Percentiles rank a stretch among this genome's conserved stretches.
These are phyloP conservation scores for Colletotrichum endophyticum DNA, from an alignment of 2,329 filamentous ascomycete genomes.

Conservation along the genomic window DNA sequence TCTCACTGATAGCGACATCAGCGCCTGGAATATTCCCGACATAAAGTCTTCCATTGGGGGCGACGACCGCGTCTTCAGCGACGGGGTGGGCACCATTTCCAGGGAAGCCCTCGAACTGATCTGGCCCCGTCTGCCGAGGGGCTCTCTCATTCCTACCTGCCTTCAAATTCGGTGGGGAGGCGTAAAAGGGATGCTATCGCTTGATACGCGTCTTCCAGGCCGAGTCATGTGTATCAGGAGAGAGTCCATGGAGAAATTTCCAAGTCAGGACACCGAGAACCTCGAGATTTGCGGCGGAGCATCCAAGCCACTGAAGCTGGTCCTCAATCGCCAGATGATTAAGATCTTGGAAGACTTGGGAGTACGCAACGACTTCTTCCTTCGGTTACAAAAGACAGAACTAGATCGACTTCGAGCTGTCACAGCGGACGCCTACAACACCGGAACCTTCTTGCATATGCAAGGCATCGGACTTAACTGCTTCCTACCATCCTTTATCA, in stretches of 20 bases:
- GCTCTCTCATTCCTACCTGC: conserved; percentile 60
- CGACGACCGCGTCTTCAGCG: conserved; percentile 69
- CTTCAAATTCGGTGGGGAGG: conserved; percentile 79
- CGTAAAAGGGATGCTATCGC: conserved; percentile 78
- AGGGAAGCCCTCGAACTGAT: conserved; percentile 61
- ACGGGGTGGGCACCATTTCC: conserved; percentile 81
- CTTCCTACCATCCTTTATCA: conserved; percentile 66
- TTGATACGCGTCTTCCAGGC: conserved; percentile 67
- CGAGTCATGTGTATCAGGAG: conserved; percentile 65
- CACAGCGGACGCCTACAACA: conserved; percentile 63
- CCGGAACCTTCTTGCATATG: conserved; percentile 67
- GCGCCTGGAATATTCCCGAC: conserved; percentile 46
- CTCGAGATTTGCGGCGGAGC: conserved; percentile 77
- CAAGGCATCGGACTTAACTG: conserved; percentile 67
- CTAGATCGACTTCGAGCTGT: conserved; percentile 64
- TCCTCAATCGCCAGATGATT: conserved; percentile 80
- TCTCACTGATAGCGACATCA: conserved; percentile 43
- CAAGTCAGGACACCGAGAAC: conserved; percentile 54
- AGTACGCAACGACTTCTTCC: conserved; percentile 63
- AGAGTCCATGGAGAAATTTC: conserved; percentile 82
- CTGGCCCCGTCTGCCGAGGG: conserved; percentile 56
- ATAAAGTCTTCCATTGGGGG: conserved; percentile 50
- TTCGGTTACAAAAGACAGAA: conserved; percentile 67
- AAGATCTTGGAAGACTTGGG: conserved; percentile 86
- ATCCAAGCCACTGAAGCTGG: conserved; percentile 69